Evolutionary conservation across 345 rosid genomes (phyloP), one percentile per base, ranked within the genome.

Genomic region (Populus alba): DNA sequence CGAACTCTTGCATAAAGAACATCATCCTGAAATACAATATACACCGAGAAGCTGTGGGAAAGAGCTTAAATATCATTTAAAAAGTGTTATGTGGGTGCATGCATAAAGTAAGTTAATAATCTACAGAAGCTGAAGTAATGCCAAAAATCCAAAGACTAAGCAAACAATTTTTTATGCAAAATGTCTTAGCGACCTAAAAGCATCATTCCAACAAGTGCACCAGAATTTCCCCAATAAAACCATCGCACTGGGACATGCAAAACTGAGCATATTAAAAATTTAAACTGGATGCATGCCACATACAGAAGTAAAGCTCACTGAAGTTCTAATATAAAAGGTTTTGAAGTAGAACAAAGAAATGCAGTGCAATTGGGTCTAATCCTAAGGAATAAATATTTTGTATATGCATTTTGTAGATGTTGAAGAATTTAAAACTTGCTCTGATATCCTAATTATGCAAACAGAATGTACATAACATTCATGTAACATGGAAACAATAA

Each of bases 1-100:
- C 99, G 97, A 77, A 94, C 92, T 89, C 99, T 90, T 22, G 99
- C 97, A 85, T 90, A 90, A 25, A 97, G 97, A 79, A 97, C 90
- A 82, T 97, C 99, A 55, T 97, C 99, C 98, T 94, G 89, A 75
- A 68, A 69, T 57, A 69, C 47, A 71, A 63, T 27, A 77, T 2
- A 68, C 49, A 74, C 70, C 27, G 59, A 59, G 25, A 67, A 72
- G 68, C 37, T 71, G 69, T 65, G 71, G 61, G 53, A 71, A 77
- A 57, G 39, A 69, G 37, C 13, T 51, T 22, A 76, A 76, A 71
- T 25, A 55, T 27, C 4, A 22, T 16, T 10, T 43, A 43, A 53
- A 39, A 38, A 23, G 22, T 59, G 7, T 1, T 3, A 23, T 59
- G 29, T n/a, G 27, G 29, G 15, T n/a, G 63, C 29, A n/a, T 57